Percentiles rank a stretch among this genome's conserved stretches.
Evolutionary conservation across 768 basidiomycete species (phyloP).

Genomic region (Ramaria rubella): DNA sequence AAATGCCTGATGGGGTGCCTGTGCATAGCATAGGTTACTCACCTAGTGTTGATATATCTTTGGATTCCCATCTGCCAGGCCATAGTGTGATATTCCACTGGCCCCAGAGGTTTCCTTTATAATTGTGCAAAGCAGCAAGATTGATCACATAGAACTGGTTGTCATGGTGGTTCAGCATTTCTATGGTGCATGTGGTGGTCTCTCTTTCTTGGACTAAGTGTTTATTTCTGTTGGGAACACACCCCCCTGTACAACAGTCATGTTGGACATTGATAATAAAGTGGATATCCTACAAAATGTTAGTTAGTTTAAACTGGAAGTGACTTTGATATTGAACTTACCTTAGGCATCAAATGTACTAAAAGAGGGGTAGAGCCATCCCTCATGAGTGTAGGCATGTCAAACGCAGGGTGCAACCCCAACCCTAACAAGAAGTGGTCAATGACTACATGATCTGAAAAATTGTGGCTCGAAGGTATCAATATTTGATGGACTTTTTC

Average conservation of each 20-base stretch:
- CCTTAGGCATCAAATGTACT: neutral
- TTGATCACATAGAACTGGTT: slow-evolving; percentile 22
- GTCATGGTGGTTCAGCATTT: slow-evolving; percentile 16
- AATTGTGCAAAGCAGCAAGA: slow-evolving; percentile 27
- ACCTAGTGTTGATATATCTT: too few species aligned
- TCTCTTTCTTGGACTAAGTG: slow-evolving; percentile 18
- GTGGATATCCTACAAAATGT: slow-evolving; percentile 13
- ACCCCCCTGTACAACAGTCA: slow-evolving; percentile 16
- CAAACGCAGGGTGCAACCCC: neutral
- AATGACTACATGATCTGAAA: neutral
- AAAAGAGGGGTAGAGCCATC: neutral
- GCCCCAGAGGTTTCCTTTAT: too few species aligned
- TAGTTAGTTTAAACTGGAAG: too few species aligned
- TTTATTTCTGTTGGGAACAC: slow-evolving; percentile 9
- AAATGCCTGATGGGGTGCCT: too few species aligned
- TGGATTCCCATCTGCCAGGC: too few species aligned
- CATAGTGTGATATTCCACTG: too few species aligned
- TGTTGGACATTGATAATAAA: slow-evolving; percentile 23
- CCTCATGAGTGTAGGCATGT: neutral
- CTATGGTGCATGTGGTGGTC: slow-evolving; percentile 10
- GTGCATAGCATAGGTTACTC: too few species aligned
- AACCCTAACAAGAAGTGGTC: neutral
- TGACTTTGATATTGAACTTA: neutral
- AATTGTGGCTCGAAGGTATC: neutral
- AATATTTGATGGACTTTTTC: neutral